Evolutionary conservation across 2,329 filamentous ascomycete genomes (phyloP), one percentile per base, ranked within the genome.

Genomic region (Elsinoe perseae): DNA sequence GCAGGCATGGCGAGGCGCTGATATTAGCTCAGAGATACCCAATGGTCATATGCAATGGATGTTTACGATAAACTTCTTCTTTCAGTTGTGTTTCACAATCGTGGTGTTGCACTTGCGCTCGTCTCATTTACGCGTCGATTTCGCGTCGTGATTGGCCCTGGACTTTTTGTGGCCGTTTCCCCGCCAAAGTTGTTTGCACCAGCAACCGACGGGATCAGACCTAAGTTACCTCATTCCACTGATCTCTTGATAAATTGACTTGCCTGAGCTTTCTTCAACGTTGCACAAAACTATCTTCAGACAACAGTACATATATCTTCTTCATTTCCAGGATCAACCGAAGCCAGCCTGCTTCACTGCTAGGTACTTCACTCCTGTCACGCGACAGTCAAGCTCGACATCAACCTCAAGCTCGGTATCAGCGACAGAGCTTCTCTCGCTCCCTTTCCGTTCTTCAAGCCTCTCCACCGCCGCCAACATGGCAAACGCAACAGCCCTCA

Each of bases 401-500:
- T 14, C 42, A 3, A 16, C 9, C 42, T 21, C 40, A 25, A 30
- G 10, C 28, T 40, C 44, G 9, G 7, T 3, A 28, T 9, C 23
- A 9, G 12, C 32, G 32, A 36, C 12, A 36, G 32, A 6, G 32
- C 32, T 10, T 36, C 4, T 36, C 32, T 14, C 32, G 20, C 40
- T 23, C n/a, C 5, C 40, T 36, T 14, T n/a, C 12, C 20, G 18
- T 44, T n/a, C 40, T 18, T 42, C n/a, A 42, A 42, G 2, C 40
- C n/a, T 40, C 40, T 7, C 25, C 54, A 36, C 9, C 28, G 18
- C n/a, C 36, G 10, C 50, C 14, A 27, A 16, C 48, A 68, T 68
- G 66, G 64, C 66, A 54, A 64, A 63, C 61, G 63, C 65, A 59
- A 59, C 64, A 57, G 61, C 62, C 54, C 60, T 64, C 54, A 65